A percentile compares a stretch with the other conserved stretches of the same genome.
Conservation (phyloP, 2,329 filamentous ascomycete species). For the Simplicillium aogashimaense region DNA sequence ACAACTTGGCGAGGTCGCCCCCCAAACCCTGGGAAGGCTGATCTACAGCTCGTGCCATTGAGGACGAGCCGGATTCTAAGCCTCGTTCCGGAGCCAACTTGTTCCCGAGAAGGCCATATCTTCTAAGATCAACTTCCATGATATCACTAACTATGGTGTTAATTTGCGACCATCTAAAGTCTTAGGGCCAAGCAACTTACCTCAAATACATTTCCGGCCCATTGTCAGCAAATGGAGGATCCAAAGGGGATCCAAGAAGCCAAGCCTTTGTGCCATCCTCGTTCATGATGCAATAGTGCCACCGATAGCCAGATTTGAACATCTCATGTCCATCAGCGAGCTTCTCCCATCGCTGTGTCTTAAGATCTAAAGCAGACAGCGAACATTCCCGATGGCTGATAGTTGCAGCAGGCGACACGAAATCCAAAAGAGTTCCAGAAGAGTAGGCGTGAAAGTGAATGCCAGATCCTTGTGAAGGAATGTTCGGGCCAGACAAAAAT, state of each 20-base stretch:
- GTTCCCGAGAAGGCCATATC: slow-evolving; percentile 84
- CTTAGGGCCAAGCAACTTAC: slow-evolving; percentile 21
- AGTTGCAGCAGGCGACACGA: slow-evolving; percentile 84
- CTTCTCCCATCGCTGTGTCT: slow-evolving; percentile 85
- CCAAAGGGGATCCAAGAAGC: slow-evolving; percentile 85
- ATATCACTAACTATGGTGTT: slow-evolving; percentile 54
- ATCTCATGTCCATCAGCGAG: slow-evolving; percentile 90
- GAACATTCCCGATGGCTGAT: slow-evolving; percentile 83
- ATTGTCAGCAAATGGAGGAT: slow-evolving; percentile 54
- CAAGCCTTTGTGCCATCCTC: slow-evolving; percentile 93
- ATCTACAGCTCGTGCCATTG: slow-evolving; percentile 35
- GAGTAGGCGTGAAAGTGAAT: slow-evolving; percentile 95
- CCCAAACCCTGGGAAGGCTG: slow-evolving; percentile 62
- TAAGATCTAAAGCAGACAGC: slow-evolving; percentile 78
- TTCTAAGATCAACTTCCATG: slow-evolving; percentile 83
- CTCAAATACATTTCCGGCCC: slow-evolving; percentile 78
- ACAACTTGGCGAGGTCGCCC: slow-evolving; percentile 74
- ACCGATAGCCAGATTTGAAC: slow-evolving; percentile 83
- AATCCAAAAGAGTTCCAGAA: slow-evolving; percentile 84
- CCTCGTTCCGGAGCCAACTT: slow-evolving; percentile 49
- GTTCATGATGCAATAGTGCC: slow-evolving; percentile 97
- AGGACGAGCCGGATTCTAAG: slow-evolving; percentile 37
- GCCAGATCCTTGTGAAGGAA: slow-evolving; percentile 81
- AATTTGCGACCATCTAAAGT: slow-evolving; percentile 4
- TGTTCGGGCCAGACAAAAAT: slow-evolving; percentile 71